Evolutionary conservation across 1,139 yeast species (phyloP).

Genomic region (Scheffersomyces cryptocercus): DNA sequence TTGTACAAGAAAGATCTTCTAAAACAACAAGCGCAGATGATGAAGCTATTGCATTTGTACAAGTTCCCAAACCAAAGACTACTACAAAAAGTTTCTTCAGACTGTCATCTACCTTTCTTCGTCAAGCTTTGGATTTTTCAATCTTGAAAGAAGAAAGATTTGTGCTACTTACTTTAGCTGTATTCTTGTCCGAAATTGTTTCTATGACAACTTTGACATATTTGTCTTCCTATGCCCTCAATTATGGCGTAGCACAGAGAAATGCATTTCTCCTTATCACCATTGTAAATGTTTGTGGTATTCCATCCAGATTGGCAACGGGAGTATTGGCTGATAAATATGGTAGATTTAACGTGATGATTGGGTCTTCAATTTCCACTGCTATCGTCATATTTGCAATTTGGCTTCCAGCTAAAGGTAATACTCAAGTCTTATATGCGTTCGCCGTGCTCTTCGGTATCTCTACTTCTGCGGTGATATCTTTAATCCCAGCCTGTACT

Average conservation of each 20-base stretch:
- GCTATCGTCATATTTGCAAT: constrained; percentile 42
- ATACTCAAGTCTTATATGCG: constrained; percentile 17
- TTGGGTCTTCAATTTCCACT: constrained; percentile 36
- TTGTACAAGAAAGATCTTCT: constrained; percentile 43
- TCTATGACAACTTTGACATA: constrained; percentile 53
- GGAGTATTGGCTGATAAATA: constrained; percentile 51
- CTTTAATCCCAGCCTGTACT: constrained; percentile 43
- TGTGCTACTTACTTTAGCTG: constrained; percentile 40
- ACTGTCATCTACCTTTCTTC: constrained; percentile 15
- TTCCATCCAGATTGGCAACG: constrained; percentile 46
- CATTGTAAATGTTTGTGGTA: constrained; percentile 46
- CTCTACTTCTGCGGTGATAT: constrained; percentile 30
- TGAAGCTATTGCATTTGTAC: background rate
- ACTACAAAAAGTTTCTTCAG: background rate
- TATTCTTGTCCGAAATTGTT: constrained; percentile 49
- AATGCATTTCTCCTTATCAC: constrained; percentile 49
- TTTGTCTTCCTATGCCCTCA: constrained; percentile 51
- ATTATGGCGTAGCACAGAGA: constrained; percentile 38
- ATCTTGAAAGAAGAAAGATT: constrained; percentile 44
- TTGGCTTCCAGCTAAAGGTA: constrained; percentile 43
- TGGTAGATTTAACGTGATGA: constrained; percentile 57
- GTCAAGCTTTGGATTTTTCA: constrained; percentile 37
- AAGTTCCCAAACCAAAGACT: background rate
- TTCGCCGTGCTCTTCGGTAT: constrained; percentile 31
- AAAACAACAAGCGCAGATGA: background rate